Conservation (phyloP, 2,329 filamentous ascomycete genomes). For the Botrytis elliptica region DNA sequence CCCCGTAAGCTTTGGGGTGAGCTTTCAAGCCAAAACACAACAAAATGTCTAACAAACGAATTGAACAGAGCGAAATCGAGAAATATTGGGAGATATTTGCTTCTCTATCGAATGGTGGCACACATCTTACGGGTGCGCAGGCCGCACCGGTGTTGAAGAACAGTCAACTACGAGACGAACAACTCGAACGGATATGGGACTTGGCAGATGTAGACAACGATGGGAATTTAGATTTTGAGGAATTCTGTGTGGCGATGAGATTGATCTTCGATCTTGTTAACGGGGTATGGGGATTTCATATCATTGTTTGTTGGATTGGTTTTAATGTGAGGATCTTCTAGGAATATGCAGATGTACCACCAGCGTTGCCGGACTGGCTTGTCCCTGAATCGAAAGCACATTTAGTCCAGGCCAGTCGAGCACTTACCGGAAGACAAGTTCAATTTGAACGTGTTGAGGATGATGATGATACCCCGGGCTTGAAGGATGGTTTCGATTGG, state of each 20-base stretch:
- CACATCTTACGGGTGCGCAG: conserved; percentile 66
- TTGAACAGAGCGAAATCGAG: conserved; percentile 72
- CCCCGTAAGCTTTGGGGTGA: conserved; percentile 2
- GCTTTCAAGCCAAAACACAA: conserved; percentile 3
- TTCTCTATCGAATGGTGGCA: conserved; percentile 62
- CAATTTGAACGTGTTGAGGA: conserved; percentile 85
- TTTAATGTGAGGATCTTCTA: conserved; percentile 40
- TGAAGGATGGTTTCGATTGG: conserved; percentile 98
- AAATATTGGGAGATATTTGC: conserved; percentile 80
- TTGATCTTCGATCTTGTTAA: conserved; percentile 97
- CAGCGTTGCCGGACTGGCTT: conserved; percentile 87
- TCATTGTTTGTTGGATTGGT: neutral
- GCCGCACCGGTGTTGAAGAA: conserved; percentile 72
- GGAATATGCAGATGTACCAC: conserved; percentile 90
- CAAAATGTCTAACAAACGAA: conserved; percentile 49
- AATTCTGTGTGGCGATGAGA: conserved; percentile 98
- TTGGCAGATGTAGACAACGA: conserved; percentile 96
- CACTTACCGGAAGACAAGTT: conserved; percentile 74
- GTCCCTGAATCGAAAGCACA: conserved; percentile 94
- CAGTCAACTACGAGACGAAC: conserved; percentile 69
- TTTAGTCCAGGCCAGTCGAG: conserved; percentile 78
- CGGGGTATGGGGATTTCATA: conserved; percentile 57
- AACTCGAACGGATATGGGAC: conserved; percentile 98
- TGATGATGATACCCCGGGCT: conserved; percentile 75
- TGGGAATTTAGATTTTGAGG: conserved; percentile 96